These are phyloP conservation scores for Colletotrichum noveboracense DNA, from an alignment of 2,329 filamentous ascomycete species.

Conservation along the genomic window DNA sequence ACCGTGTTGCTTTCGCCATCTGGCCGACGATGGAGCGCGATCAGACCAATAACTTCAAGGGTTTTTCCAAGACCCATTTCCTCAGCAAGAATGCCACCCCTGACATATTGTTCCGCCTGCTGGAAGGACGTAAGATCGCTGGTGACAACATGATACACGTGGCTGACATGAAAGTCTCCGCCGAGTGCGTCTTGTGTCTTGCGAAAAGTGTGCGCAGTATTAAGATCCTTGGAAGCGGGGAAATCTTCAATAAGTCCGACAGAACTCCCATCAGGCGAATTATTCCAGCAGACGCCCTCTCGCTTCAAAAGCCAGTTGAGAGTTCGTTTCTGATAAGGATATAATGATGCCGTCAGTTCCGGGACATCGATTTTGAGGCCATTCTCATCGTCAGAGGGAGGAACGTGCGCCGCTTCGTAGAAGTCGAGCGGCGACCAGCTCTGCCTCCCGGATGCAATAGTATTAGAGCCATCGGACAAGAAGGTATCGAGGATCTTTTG, in stretches of 20 bases:
- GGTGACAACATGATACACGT: conserved; percentile 65
- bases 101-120: conserved; percentile 44
- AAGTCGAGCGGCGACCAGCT: conserved; percentile 61
- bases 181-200: neutral
- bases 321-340: conserved; percentile 75
- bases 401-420: conserved; percentile 72
- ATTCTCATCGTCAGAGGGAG: conserved; percentile 47
- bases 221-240: neutral
- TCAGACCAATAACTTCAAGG: conserved; percentile 73
- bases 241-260: conserved; percentile 24
- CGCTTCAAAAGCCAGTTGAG: conserved; percentile 73
- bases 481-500: conserved; percentile 41
- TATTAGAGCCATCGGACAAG: conserved; percentile 32
- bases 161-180: conserved; percentile 60
- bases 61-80: conserved; percentile 89
- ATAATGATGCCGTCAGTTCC: conserved; percentile 58
- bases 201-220: conserved; percentile 15
- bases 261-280: conserved; percentile 18
- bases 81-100: conserved; percentile 74
- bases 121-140: conserved; percentile 51
- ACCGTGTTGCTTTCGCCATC: conserved; percentile 17
- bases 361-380: conserved; percentile 46
- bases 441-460: conserved; percentile 23
- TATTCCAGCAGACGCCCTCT: conserved; percentile 63
- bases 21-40: conserved; percentile 64